Conservation (phyloP, 805 yeast genomes). For the Myxozyma neglecta region DNA sequence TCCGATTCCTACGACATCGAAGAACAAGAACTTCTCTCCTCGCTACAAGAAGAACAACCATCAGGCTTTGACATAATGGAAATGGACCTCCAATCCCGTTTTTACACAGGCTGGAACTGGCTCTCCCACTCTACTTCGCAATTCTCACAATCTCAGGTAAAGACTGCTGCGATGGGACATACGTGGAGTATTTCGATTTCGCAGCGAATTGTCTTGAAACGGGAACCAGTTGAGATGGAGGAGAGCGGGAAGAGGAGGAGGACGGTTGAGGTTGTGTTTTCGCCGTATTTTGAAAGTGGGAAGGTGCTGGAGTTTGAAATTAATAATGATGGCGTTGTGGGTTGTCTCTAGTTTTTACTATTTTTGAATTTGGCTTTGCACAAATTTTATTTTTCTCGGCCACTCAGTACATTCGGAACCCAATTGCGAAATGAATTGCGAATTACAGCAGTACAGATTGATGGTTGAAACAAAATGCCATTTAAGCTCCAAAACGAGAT, state of each 20-base stretch:
- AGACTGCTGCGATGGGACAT: constrained; percentile 57
- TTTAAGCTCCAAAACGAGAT: no score
- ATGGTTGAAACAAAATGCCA: no score
- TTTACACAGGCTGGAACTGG: constrained; percentile 74
- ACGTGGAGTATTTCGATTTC: constrained; percentile 55
- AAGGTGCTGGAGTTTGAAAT: constrained; percentile 36
- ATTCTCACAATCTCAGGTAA: constrained; percentile 29
- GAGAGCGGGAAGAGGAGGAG: constrained; percentile 34
- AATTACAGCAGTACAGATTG: no score
- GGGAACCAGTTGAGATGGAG: constrained; percentile 20
- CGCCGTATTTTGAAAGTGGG: constrained; percentile 37
- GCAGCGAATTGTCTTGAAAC: constrained; percentile 46
- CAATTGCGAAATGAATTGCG: no score
- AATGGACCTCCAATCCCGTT: constrained; percentile 67
- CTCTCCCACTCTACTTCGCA: constrained; percentile 36
- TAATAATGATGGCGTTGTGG: background rate
- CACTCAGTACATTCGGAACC: no score
- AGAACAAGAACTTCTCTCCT: background rate
- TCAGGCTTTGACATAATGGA: constrained; percentile 41
- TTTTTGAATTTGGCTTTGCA: no score
- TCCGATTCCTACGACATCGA: background rate
- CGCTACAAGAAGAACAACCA: background rate
- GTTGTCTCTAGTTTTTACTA: background rate
- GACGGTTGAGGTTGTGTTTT: constrained; percentile 46
- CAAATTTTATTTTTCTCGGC: no score